Conservation (phyloP, 345 rosid species). For the Leavenworthia alabamica region DNA sequence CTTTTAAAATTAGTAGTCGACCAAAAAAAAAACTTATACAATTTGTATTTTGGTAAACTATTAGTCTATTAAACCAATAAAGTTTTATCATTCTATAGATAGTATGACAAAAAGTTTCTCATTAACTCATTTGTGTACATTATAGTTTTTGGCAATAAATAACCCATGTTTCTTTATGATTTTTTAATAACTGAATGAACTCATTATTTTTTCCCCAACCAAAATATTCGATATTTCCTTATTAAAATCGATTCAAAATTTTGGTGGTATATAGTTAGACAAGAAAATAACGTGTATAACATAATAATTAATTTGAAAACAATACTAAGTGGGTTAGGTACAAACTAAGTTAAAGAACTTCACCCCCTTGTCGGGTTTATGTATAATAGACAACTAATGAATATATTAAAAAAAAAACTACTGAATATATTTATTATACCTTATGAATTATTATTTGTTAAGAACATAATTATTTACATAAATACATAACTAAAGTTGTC, state of each 20-base stretch:
- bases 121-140: background rate
- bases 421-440: conserved; percentile 2
- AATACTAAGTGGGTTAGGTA: conserved; percentile 22
- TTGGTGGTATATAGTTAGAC: background rate
- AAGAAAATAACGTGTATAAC: background rate
- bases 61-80: background rate
- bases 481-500: conserved; percentile 11
- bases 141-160: background rate
- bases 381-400: conserved; percentile 13
- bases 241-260: background rate
- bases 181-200: background rate
- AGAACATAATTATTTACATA: conserved; percentile 10
- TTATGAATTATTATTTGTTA: conserved; percentile 13
- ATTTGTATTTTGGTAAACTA: background rate
- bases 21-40: too few relatives aligned
- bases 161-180: background rate
- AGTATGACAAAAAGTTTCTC: background rate
- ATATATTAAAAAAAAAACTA: conserved; percentile 9
- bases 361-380: conserved; percentile 21
- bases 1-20: too few relatives aligned
- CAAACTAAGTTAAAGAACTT: conserved; percentile 15
- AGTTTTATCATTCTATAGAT: background rate
- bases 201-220: background rate
- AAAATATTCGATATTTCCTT: background rate
- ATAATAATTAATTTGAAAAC: conserved; percentile 13